Evolutionary conservation across 495 filamentous ascomycete species (phyloP).

Genomic region (Aspergillus coremiiformis): DNA sequence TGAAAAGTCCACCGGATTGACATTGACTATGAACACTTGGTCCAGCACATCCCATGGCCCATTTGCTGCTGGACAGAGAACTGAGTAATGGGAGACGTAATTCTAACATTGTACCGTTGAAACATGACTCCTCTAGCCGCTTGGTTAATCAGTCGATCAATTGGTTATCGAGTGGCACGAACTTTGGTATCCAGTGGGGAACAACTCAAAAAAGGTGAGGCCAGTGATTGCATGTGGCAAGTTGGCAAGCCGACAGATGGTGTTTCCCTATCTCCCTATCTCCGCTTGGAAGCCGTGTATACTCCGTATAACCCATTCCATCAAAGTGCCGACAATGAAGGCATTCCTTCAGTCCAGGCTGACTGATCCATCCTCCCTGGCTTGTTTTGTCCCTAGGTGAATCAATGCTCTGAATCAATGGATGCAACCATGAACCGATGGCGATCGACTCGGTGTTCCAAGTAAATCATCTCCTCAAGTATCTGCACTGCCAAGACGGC

Average conservation of each 20-base stretch:
- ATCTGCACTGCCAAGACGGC: slow-evolving; percentile 9
- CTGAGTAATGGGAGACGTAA: background rate
- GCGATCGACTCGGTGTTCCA: slow-evolving; percentile 2
- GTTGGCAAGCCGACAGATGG: background rate
- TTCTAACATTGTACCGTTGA: background rate
- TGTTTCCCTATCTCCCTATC: background rate
- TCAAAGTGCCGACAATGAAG: background rate
- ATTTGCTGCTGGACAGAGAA: no score
- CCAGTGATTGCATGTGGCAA: background rate
- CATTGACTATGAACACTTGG: no score
- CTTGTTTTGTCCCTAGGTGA: background rate
- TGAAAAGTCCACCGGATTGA: background rate
- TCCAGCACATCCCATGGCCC: background rate
- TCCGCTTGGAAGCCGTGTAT: background rate
- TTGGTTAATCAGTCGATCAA: background rate
- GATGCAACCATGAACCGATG: background rate
- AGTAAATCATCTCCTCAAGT: background rate
- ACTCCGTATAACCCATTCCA: background rate
- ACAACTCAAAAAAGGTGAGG: background rate
- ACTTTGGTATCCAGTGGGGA: background rate
- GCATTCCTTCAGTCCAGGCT: background rate
- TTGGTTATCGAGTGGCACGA: background rate
- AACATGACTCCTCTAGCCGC: background rate
- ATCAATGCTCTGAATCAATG: background rate
- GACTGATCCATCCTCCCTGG: background rate